Evolutionary conservation across 2,329 filamentous ascomycete genomes (phyloP), one percentile per base, ranked within the genome.

Genomic region (Dactylonectria macrodidyma): DNA sequence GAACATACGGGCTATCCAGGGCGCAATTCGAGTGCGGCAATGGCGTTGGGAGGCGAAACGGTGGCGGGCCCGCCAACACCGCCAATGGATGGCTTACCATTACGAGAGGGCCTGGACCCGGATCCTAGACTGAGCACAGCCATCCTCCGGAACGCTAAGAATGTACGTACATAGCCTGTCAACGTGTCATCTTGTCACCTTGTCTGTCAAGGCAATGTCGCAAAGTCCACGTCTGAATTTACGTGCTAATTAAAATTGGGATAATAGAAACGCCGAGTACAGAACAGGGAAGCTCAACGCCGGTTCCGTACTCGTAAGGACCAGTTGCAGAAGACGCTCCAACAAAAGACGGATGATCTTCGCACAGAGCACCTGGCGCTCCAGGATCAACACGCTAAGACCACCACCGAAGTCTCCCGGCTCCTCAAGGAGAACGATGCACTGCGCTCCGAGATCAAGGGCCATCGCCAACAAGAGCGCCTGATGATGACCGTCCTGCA

Each of bases 231-330:
- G 14, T 9, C 19, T 38, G 36, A 8, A 5, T 55, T 47, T 16
- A 16, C 8, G 38, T 62, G 59, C 57, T 66, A 56, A 66, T 14
- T 19, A 38, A 9, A 19, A 19, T 19, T 19, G 19, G 44, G 22
- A 46, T 33, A 24, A 54, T 26, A 66, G 63, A 61, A 51, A 46
- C 63, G 63, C 24, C 63, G 58, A 24, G 33, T 62, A 34, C 63
- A 66, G 44, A 66, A 66, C 34, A 59, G 63, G 51, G 51, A 66
- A 57, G 59, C 63, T 1, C 63, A 66, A 36, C 63, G 63, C 36
- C 63, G 63, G 22, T 66, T 66, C 58, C 63, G 63, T 10, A 58
- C 61, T 16, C 63, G 63, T 51, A 66, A 56, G 38, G 63, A 66
- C 5, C 51, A 52, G 33, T 16, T 66, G 34, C 58, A 66, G 22